A percentile compares a stretch with the other conserved stretches of the same genome.
Conservation (phyloP, 148 eudicot genomes). For the Pharnaceum exiguum region DNA sequence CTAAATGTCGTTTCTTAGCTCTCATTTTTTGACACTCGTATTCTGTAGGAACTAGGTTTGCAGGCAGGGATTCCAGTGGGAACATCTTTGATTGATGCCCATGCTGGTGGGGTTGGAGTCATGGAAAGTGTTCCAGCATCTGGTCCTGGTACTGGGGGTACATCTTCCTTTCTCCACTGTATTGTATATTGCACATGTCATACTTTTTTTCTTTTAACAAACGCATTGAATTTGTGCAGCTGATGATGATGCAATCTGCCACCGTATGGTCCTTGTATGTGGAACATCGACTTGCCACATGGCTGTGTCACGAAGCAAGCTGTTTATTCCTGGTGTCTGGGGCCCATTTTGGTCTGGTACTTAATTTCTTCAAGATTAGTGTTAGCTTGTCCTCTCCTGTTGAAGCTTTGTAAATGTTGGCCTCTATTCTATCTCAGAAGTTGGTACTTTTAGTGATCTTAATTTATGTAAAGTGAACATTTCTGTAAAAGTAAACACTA, state of each 20-base stretch:
- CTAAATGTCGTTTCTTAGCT: constrained; percentile 6
- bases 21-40: constrained; percentile 3
- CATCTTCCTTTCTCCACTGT: constrained; percentile 1
- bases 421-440: not conserved
- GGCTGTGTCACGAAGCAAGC: constrained; percentile 79
- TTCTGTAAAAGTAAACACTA: not conserved
- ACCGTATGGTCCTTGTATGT: constrained; percentile 92
- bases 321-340: constrained; percentile 97
- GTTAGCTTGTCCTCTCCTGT: not conserved
- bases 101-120: constrained; percentile 99
- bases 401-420: no score
- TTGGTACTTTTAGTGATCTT: not conserved
- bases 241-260: constrained; percentile 73
- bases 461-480: not conserved
- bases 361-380: not conserved
- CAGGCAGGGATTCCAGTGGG: constrained; percentile 84
- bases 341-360: constrained; percentile 99
- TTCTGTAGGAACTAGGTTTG: constrained; percentile 79
- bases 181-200: not conserved
- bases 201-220: constrained; percentile 3
- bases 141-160: constrained; percentile 42
- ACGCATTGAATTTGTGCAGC: constrained; percentile 34
- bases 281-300: constrained; percentile 99
- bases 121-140: constrained; percentile 76
- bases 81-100: constrained; percentile 96